Base-by-base conservation (phyloP, 306 rosid genomes). In the Acacia confusa region DNA sequence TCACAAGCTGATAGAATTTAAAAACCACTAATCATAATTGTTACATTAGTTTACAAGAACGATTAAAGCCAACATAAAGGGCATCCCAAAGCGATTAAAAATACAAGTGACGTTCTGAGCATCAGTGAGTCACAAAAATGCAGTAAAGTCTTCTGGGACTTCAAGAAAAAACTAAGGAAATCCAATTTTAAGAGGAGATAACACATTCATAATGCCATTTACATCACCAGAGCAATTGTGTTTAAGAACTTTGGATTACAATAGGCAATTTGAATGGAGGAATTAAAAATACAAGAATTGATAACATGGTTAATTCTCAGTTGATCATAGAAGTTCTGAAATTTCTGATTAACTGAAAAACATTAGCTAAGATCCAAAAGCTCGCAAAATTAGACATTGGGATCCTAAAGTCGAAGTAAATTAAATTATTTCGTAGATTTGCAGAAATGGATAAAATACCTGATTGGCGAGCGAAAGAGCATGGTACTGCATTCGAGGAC, bases 401-500 rank as follows among this genome's bases (percentile, higher is more conserved):
- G 32, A 6, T 32, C 72, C 24, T 72, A 74, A 34, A 69, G 68
- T 30, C 1, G 66, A 74, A 78, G 8, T 6, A 60, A 80, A 24
- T 16, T 6, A n/a, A 70, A 78, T 24, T 28, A 38, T 7, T 10
- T 7, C 10, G 64, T 52, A 45, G 32, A 61, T 69, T 74, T 22
- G 20, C 1, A 14, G 38, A 45, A 43, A 2, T 15, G 24, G 9
- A 69, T 8, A 66, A 58, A n/a, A 71, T 47, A 93, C 98, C 94
- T 95, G 99, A 85, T 92, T 87, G 14, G 97, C 92, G 34, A 93
- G 92, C 45, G 99, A 95, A 81, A 95, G 94, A 81, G 99, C 95
- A 20, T 95, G 99, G 41, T 90, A 95, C 78, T 95, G 98, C 99
- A 95, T 95, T 81, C 99, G 89, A 82, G 99, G 99, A 79, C 96